Evolutionary conservation across 805 yeast genomes (phyloP).

Genomic region (Nakazawaea siamensis): DNA sequence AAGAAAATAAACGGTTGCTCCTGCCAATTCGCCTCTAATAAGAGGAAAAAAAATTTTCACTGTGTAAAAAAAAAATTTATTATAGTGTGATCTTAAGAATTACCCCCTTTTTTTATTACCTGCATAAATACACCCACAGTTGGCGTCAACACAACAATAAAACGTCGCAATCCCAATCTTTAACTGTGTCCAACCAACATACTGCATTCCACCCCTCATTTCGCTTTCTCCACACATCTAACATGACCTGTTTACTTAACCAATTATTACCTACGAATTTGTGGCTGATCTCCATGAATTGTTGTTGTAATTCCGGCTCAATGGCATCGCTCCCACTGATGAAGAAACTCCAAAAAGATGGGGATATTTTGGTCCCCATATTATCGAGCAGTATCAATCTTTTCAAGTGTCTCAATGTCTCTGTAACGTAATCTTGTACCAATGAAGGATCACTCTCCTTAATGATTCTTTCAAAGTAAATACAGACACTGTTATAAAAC

Average conservation of each 20-base stretch:
- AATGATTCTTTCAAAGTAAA: slow-evolving; percentile 39
- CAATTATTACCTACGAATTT: slow-evolving; percentile 34
- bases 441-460: slow-evolving; percentile 28
- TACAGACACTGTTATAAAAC: slow-evolving; percentile 33
- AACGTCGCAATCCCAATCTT: slow-evolving; percentile 43
- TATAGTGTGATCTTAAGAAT: no score
- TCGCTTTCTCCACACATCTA: slow-evolving; percentile 41
- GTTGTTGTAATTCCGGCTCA: slow-evolving; percentile 20
- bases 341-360: slow-evolving; percentile 41
- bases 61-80: no score
- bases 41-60: no score
- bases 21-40: no score
- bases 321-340: slow-evolving; percentile 34
- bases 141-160: slow-evolving; percentile 15
- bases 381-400: slow-evolving; percentile 14
- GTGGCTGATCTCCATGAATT: slow-evolving; percentile 26
- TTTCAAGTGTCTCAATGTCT: slow-evolving; percentile 25
- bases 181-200: slow-evolving; percentile 46
- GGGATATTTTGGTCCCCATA: slow-evolving; percentile 19
- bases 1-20: no score
- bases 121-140: neutral
- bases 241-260: slow-evolving; percentile 46
- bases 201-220: slow-evolving; percentile 24
- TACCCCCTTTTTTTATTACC: no score
- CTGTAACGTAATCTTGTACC: slow-evolving; percentile 26